Evolutionary conservation across 169 alveolate genomes (phyloP), one percentile per base, ranked within the genome.

Genomic region (Eimeria nieschulzi): DNA sequence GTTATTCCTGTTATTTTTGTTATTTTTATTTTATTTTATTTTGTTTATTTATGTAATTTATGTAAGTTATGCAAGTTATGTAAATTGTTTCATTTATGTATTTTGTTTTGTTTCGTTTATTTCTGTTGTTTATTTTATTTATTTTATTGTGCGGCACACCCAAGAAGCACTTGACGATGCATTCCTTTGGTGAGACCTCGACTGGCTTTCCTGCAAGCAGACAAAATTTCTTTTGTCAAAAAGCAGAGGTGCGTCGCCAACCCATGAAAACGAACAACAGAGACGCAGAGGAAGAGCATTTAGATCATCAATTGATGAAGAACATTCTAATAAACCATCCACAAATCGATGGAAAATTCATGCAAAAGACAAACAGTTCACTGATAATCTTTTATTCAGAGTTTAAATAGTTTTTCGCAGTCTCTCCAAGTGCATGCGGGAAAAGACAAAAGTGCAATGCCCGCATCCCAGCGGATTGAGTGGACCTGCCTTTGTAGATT

Each of bases 401-500:
- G 46, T 33, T 33, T 33, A 33, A 33, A 33, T 33, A 3, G 3
- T 3, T 0, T 3, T 33, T 3, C 0, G 46, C 46, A 33, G 46
- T 3, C 10, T 71, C 8, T 19, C 25, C 15, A 59, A 59, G 66
- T 59, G 15, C 15, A 59, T 5, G 15, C 15, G 9, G 0, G 7
- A 59, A 59, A 6, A 15, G 15, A 59, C 7, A 15, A 59, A 59
- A 6, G 15, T n/a, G n/a, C 3, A 59, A 15, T 0, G n/a, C 15
- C 5, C 7, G 66, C n/a, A 9, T 59, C n/a, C 9, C 0, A 9
- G 1, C 12, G 23, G 39, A 26, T 26, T 12, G 15, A 17, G 10
- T 26, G 15, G 3, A 26, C 10, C 13, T 59, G 61, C 93, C 93
- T 61, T 76, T 75, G 82, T 83, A 83, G 7, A 91, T 55, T 3